Evolutionary conservation across 805 yeast species (phyloP), one percentile per base, ranked within the genome.

Genomic region (Osmozyma mogii): DNA sequence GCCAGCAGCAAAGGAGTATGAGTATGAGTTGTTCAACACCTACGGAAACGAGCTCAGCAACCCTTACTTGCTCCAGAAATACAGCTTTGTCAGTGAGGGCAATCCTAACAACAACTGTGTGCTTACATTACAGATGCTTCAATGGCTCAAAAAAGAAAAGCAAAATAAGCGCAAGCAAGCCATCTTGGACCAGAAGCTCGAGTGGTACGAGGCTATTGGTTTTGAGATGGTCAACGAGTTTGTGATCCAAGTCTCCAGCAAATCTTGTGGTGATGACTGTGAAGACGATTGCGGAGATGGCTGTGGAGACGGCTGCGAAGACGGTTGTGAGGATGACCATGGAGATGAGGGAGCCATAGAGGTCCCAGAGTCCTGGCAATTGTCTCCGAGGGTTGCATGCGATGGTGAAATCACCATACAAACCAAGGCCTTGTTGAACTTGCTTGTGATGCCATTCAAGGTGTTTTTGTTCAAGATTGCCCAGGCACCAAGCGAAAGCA

Each of bases 1-100:
- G 9, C 47, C 54, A 2, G 71, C 83, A 1, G 29, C 44, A 1
- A 47, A 55, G 19, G 72, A 74, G 6, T 50, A 61, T 9, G 37
- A 43, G 4, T 47, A 41, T 34, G 96, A 89, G 46, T 46, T 89
- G 9, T 83, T 77, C 61, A 87, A 84, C 54, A 76, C 92, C 0
- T 88, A 87, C 44, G 96, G 96, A 0, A 56, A 61, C 34, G 79
- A 76, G 16, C 61, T 79, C 22, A 56, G 78, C 10, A 84, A 83
- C 41, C 63, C 81, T 0, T 67, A 72, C 21, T 56, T 88, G 23
- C 51, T 87, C 9, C 73, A 87, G 9, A 68, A 83, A 33, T 88
- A 87, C 49, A 96, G 96, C 1, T 87, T 88, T 49, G 70, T 78
- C 7, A 73, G 76, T 39, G 57, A 61, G 1, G 34, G 32, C 5